Conservation (phyloP, 2,329 filamentous ascomycete species). For the Microdochium bolleyi region DNA sequence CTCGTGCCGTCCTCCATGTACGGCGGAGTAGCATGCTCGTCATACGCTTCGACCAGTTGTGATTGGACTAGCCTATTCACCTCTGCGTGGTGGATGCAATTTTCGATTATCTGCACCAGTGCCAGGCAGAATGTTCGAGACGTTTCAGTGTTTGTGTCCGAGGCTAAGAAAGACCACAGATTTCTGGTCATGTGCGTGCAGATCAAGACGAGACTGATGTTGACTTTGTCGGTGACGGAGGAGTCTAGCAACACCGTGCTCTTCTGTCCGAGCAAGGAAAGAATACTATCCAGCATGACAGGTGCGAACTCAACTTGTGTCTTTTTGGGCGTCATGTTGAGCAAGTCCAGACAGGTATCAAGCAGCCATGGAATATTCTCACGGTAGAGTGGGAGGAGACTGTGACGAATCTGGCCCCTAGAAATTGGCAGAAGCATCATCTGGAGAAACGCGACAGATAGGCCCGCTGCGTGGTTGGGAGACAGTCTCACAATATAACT, state of each 20-base stretch:
- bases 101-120: not conserved
- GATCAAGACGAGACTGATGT: not conserved
- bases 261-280: not conserved
- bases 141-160: not conserved
- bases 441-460: not conserved
- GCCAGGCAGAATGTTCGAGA: not conserved
- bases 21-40: not conserved
- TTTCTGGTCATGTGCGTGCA: not conserved
- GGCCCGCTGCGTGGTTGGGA: not conserved
- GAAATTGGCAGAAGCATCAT: conserved; percentile 7
- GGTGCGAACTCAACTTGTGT: not conserved
- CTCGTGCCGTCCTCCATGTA: not conserved
- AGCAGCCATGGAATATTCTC: conserved; percentile 40
- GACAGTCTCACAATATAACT: not conserved
- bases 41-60: not conserved
- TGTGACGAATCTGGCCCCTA: conserved; percentile 20
- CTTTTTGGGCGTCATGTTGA: conserved; percentile 8
- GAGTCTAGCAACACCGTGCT: not conserved
- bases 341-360: conserved; percentile 36
- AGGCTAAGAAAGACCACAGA: not conserved
- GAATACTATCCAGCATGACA: not conserved
- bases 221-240: not conserved
- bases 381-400: conserved; percentile 21
- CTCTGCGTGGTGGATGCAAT: not conserved
- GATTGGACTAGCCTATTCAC: not conserved